phyloP scores from a whole-genome alignment of 2,329 filamentous ascomycete species.

The Trichophyton schoenleinii region DNA sequence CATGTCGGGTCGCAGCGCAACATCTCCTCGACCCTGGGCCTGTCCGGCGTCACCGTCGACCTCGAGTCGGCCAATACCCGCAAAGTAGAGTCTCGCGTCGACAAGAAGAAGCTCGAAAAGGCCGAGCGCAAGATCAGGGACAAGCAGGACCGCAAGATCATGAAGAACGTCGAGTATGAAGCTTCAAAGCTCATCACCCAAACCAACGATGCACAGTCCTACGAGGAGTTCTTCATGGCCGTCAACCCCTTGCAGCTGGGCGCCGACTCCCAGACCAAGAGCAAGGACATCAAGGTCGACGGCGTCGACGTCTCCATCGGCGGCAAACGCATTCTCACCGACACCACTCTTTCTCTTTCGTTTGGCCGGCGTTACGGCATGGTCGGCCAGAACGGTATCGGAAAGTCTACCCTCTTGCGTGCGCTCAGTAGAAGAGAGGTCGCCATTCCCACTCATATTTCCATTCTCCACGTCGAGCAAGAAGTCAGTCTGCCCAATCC shows the following conservation, averaged over 20 bases:
- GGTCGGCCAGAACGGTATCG: slow-evolving; percentile 98
- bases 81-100: slow-evolving; percentile 95
- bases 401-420: slow-evolving; percentile 86
- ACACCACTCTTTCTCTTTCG: slow-evolving; percentile 78
- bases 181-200: slow-evolving; percentile 78
- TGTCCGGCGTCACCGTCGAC: slow-evolving; percentile 73
- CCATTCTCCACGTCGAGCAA: slow-evolving; percentile 97
- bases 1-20: slow-evolving; percentile 89
- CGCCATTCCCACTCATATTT: slow-evolving; percentile 90
- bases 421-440: slow-evolving; percentile 88
- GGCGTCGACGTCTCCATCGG: slow-evolving; percentile 89
- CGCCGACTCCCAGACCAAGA: slow-evolving; percentile 59
- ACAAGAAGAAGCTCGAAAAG: slow-evolving; percentile 98
- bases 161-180: slow-evolving; percentile 98
- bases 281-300: slow-evolving; percentile 97
- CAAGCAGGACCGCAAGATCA: slow-evolving; percentile 96
- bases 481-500: slow-evolving; percentile 47
- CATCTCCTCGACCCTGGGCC: slow-evolving; percentile 87
- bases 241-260: slow-evolving; percentile 93
- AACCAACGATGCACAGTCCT: slow-evolving; percentile 72
- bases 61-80: slow-evolving; percentile 83
- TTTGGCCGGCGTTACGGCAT: slow-evolving; percentile 92
- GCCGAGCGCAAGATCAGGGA: slow-evolving; percentile 93
- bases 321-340: slow-evolving; percentile 74
- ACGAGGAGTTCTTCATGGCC: slow-evolving; percentile 99